Evolutionary conservation across 169 alveolate species (phyloP).

Genomic region (Plasmodium adleri): DNA sequence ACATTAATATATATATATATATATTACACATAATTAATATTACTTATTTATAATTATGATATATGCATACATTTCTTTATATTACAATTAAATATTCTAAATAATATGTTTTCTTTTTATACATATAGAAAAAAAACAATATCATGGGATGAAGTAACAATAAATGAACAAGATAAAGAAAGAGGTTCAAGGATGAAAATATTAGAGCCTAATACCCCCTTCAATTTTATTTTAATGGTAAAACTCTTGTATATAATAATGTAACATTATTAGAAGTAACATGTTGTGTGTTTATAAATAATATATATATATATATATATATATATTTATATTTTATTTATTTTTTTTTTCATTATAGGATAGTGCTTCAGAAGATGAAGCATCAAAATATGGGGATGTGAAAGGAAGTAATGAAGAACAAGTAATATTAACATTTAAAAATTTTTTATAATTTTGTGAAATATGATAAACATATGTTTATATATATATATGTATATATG

Average conservation of each 20-base stretch:
- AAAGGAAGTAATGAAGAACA: slow-evolving; percentile 59
- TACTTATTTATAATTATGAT: neutral
- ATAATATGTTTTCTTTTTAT: neutral
- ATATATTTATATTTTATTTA: neutral
- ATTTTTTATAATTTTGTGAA: neutral
- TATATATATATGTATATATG: neutral
- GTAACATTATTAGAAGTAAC: neutral
- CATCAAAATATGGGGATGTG: slow-evolving; percentile 66
- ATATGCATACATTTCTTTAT: slow-evolving; percentile 7
- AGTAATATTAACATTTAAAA: slow-evolving; percentile 3
- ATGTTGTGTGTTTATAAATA: neutral
- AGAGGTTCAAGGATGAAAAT: slow-evolving; percentile 89
- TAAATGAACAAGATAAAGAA: slow-evolving; percentile 89
- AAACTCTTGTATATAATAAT: neutral
- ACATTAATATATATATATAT: slow-evolving; percentile 3
- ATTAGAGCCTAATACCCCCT: slow-evolving; percentile 89
- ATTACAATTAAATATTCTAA: neutral
- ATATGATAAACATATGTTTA: neutral
- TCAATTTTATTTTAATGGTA: slow-evolving; percentile 82
- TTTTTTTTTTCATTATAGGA: slow-evolving; percentile 37
- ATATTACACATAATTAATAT: neutral
- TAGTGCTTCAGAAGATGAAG: slow-evolving; percentile 78
- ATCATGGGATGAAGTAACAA: slow-evolving; percentile 89
- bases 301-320: neutral
- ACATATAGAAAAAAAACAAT: slow-evolving; percentile 78